These are phyloP conservation scores for Trichoderma arundinaceum DNA, from an alignment of 2,329 filamentous ascomycete genomes.

Conservation along the genomic window DNA sequence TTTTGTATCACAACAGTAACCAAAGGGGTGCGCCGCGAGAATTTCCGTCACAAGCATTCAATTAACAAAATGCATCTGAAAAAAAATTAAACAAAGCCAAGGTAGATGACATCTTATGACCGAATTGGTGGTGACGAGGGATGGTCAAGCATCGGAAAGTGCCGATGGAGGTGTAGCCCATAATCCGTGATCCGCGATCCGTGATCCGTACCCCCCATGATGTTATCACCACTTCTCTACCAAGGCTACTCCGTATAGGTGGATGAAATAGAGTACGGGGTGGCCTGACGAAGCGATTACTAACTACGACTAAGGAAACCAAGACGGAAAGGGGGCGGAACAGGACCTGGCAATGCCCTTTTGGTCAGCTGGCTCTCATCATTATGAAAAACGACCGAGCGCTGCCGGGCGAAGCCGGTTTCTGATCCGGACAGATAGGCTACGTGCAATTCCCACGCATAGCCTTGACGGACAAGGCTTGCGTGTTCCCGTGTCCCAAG, in stretches of 20 bases:
- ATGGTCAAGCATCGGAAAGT: too few species aligned
- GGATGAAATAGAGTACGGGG: background rate
- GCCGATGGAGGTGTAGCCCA: too few species aligned
- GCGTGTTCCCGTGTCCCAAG: too few species aligned
- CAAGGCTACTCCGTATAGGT: too few species aligned
- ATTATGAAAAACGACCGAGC: background rate
- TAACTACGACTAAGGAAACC: background rate
- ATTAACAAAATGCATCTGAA: too few species aligned
- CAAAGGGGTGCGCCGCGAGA: background rate
- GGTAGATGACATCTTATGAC: too few species aligned
- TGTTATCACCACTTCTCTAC: too few species aligned
- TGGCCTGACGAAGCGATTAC: background rate
- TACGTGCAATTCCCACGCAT: background rate
- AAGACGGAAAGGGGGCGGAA: background rate
- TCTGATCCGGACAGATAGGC: background rate
- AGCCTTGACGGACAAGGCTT: conserved; percentile 1
- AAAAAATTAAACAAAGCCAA: too few species aligned
- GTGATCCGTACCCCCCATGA: too few species aligned
- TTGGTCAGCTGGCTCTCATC: conserved; percentile 3
- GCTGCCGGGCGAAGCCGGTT: conserved; percentile 15
- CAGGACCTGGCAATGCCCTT: background rate
- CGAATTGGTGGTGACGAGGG: too few species aligned
- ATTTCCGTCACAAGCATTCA: background rate
- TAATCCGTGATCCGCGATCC: too few species aligned
- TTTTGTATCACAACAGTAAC: too few species aligned